Conservation (phyloP, 345 rosid genomes). For the Aquilaria yunnanensis region DNA sequence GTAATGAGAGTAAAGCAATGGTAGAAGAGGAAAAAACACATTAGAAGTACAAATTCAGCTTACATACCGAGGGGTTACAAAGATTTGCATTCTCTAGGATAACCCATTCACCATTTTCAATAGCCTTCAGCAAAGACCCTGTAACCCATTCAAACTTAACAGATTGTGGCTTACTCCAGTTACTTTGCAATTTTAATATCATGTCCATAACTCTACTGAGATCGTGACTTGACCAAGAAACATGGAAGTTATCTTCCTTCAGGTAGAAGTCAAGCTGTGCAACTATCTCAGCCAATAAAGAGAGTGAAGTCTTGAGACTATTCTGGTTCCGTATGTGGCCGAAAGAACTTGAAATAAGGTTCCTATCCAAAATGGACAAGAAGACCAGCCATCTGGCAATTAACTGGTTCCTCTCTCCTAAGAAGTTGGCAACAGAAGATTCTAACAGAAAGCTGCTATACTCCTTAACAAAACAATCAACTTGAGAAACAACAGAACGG, state of each 20-base stretch:
- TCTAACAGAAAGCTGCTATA: constrained; percentile 51
- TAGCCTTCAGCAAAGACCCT: constrained; percentile 74
- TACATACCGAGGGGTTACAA: constrained; percentile 87
- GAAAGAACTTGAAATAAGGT: constrained; percentile 28
- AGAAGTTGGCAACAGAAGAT: constrained; percentile 33
- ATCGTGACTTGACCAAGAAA: constrained; percentile 48
- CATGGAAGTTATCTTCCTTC: constrained; percentile 25
- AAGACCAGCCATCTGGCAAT: constrained; percentile 63
- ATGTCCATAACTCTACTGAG: constrained; percentile 40
- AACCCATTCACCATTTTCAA: constrained; percentile 96
- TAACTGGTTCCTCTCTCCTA: constrained; percentile 34
- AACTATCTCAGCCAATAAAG: constrained; percentile 42
- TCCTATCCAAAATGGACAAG: constrained; percentile 35
- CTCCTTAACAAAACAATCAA: constrained; percentile 57
- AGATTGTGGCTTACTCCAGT: constrained; percentile 34
- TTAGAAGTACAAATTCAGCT: background rate
- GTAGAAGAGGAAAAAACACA: constrained; percentile 5
- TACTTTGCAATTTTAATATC: constrained; percentile 52
- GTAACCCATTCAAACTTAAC: constrained; percentile 96
- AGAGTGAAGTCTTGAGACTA: constrained; percentile 33
- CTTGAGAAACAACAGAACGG: constrained; percentile 47
- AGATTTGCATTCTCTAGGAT: constrained; percentile 91
- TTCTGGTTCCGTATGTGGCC: constrained; percentile 20
- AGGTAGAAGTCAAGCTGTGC: constrained; percentile 39
- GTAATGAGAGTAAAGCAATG: constrained; percentile 4